Evolutionary conservation across 2,329 filamentous ascomycete genomes (phyloP), one percentile per base, ranked within the genome.

Genomic region (Lecanicillium sp.): DNA sequence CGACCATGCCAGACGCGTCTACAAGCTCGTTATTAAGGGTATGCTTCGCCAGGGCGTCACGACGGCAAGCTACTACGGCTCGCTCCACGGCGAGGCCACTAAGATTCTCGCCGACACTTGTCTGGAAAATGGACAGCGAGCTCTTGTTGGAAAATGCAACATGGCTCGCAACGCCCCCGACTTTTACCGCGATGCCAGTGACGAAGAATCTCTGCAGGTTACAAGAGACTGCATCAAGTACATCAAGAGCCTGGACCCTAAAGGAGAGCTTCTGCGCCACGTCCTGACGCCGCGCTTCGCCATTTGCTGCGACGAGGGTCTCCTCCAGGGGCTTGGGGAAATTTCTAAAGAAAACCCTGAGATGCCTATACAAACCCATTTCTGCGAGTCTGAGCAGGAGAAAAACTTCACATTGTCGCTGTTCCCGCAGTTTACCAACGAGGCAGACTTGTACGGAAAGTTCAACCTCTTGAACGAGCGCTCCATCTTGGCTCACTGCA

Each of bases 401-500:
- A 78, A 82, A 45, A 54, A 66, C 2, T 71, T 73, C 17, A 84
- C 81, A 0, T 62, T 61, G 7, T 60, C 67, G 1, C 62, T 85
- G 2, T 84, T 83, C 54, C 78, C 79, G 0, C 60, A 69, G 1
- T 79, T 79, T 42, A 54, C 58, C 2, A 78, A 69, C 46, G 81
- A 85, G 59, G 77, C 72, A 0, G 78, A 83, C 45, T 64, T 86
- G 3, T 86, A 85, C 56, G 64, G 68, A 9, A 60, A 68, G 53
- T 81, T 73, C 50, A 72, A 72, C 0, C 62, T 86, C 4, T 66
- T 87, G 5, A 74, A 66, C 1, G 52, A 64, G 3, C 71, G 76
- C 8, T 74, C 77, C 0, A 83, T 86, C 48, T 72, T 86, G 1
- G 83, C 83, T 0, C 83, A 86, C 58, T 84, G 81, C 63, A 84